Base-by-base conservation (phyloP, 345 rosid genomes). In the Pistacia atlantica region DNA sequence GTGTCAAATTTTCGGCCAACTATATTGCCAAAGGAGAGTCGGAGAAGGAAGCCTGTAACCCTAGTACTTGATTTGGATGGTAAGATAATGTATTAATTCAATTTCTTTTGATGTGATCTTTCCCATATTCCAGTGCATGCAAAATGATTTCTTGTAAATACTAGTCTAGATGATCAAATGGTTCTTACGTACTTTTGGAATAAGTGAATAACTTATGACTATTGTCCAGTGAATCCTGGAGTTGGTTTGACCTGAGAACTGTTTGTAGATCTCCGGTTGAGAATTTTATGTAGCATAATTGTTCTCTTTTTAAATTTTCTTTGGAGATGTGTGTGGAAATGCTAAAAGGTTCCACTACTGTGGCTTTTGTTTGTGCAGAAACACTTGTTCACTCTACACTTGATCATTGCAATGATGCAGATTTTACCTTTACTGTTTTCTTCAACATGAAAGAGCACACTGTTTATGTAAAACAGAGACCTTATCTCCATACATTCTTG, bases 51-150 rank as follows among this genome's bases (percentile, higher is more conserved):
- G 79, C 72, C 93, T 65, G 81, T 90, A 64, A 94, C 97, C 35
- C 86, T 94, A 57, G 97, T 88, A 69, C 98, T 94, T 81, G 98
- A 94, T 88, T 88, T 94, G 88, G 98, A 94, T 84, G 98, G 98
- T 94, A 89, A 84, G 14, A 22, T 68, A 8, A 51, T 51, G 20
- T 28, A 68, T 48, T 46, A 12, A 22, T 68, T 11, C 59, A 48
- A 48, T n/a, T 20, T 20, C 6, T 46, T 48, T n/a, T 54, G 57
- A 25, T 49, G 57, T 68, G n/a, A 49, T 49, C 5, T 67, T 37
- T 68, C 45, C 1, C 28, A 49, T 22, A 13, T 22, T 51, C 72
- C 20, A 10, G 12, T 28, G 22, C 25, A 48, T 14, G 38, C 28
- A 31, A 11, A 51, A 8, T 69, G 57, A 25, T 51, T 69, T 49